Base-by-base conservation (phyloP, 2,329 filamentous ascomycete genomes). In the Aspergillus fumigatus region DNA sequence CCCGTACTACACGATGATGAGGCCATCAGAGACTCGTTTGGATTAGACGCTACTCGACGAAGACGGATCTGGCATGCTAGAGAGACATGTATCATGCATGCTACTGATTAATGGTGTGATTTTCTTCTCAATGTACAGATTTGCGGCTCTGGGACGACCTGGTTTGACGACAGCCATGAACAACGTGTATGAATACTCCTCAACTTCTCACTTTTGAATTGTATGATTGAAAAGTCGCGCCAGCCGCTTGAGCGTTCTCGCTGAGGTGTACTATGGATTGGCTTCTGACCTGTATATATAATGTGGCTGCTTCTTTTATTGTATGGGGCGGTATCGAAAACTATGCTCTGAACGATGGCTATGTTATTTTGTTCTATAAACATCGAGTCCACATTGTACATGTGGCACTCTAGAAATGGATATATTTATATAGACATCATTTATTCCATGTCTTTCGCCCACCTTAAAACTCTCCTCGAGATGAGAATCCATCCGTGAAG, bases 61-160 rank as follows among this genome's bases (percentile, higher is more conserved):
- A 62, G 79, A 54, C 70, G 75, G 26, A 73, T 74, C 55, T 80
- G 78, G 78, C 70, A 77, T 65, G 65, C 71, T 41, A 75, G 71
- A 59, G 78, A 80, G 62, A 65, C 72, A 14, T 80, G 77, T 68
- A 68, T 74, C 32, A 70, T 80, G 59, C 63, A 75, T 65, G 77
- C 77, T 45, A 60, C 64, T 53, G 65, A 67, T 51, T 72, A 58
- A 66, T 27, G 25, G 41, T 38, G 21, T 25, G 11, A 21, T n/a
- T 10, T 19, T 47, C 21, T 19, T 47, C 2, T 47, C 11, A 47
- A 14, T 23, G 41, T 45, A 14, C 9, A 47, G 23, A 25, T 23
- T 45, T 11, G 14, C 23, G 43, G 10, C 43, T 6, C 32, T 38
- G 32, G 21, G 9, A 14, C 21, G 21, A 14, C 55, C 21, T 10